A percentile compares a stretch with the other conserved stretches of the same genome.
Conservation (phyloP, 2,329 filamentous ascomycete species). For the Parastagonospora nodorum region DNA sequence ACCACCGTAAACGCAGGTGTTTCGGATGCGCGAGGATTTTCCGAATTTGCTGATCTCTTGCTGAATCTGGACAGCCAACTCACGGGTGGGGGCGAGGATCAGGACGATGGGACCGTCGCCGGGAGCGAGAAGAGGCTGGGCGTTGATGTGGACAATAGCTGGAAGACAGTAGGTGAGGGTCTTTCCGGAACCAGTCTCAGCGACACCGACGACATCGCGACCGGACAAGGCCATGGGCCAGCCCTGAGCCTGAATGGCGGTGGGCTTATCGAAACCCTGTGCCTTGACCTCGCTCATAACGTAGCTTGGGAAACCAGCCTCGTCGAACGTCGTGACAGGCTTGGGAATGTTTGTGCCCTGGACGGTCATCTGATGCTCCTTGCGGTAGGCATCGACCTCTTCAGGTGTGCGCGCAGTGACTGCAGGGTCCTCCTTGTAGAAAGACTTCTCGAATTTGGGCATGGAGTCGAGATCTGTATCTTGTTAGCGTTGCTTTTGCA, state of each 20-base stretch:
- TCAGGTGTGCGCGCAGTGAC: constrained; percentile 74
- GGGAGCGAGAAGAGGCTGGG: constrained; percentile 91
- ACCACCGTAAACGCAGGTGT: constrained; percentile 98
- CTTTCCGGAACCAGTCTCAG: constrained; percentile 99
- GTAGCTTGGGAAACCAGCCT: constrained; percentile 95
- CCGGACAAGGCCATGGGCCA: constrained; percentile 99
- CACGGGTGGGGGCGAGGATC: constrained; percentile 93
- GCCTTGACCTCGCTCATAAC: constrained; percentile 99
- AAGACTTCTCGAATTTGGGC: constrained; percentile 98
- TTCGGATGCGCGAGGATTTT: constrained; percentile 95
- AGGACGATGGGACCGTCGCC: constrained; percentile 97
- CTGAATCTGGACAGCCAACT: constrained; percentile 98
- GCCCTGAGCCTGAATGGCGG: constrained; percentile 95
- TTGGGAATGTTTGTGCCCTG: constrained; percentile 82
- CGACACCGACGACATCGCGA: constrained; percentile 98
- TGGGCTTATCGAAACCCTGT: constrained; percentile 91
- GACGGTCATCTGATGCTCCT: constrained; percentile 81
- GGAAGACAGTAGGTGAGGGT: constrained; percentile 97
- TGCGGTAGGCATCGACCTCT: constrained; percentile 88
- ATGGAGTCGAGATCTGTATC: constrained; percentile 72
- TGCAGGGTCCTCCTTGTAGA: constrained; percentile 93
- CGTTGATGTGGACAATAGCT: constrained; percentile 99
- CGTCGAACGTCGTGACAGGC: constrained; percentile 95
- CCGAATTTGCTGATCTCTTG: constrained; percentile 98
- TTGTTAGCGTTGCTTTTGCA: constrained; percentile 25